Percentiles rank a stretch among this genome's conserved stretches.
phyloP scores from a whole-genome alignment of 2,329 filamentous ascomycete species.

The Sporothrix brasiliensis region DNA sequence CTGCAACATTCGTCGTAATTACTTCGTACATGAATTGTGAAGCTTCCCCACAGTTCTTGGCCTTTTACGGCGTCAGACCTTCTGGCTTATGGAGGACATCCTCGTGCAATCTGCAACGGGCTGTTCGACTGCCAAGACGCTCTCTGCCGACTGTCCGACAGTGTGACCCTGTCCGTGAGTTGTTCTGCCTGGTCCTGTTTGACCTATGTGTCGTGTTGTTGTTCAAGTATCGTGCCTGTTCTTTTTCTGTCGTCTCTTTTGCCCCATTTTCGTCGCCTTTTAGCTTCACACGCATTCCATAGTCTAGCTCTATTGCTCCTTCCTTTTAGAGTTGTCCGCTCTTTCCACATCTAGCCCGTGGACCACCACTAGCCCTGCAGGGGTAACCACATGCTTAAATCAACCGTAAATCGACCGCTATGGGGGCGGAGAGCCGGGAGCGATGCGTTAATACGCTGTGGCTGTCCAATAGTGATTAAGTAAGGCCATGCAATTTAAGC shows the following conservation, averaged over 20 bases:
- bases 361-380: not conserved
- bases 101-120: constrained; percentile 1
- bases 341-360: not conserved
- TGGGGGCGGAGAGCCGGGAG: constrained; percentile 2
- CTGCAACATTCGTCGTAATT: too few relatives aligned
- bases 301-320: not conserved
- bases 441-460: not conserved
- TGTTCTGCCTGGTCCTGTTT: constrained; percentile 5
- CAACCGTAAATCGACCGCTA: not conserved
- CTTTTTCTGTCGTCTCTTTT: not conserved
- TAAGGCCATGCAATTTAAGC: not conserved
- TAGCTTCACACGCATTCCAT: not conserved
- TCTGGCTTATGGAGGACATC: not conserved
- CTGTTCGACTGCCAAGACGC: constrained; percentile 7
- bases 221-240: not conserved
- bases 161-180: not conserved
- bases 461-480: not conserved
- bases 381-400: not conserved
- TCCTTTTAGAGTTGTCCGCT: not conserved
- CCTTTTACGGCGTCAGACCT: not conserved
- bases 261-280: not conserved
- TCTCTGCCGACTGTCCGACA: not conserved
- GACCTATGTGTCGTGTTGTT: constrained; percentile 14
- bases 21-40: too few relatives aligned
- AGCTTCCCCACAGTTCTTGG: constrained; percentile 1